These are phyloP conservation scores for Cinchona pubescens DNA, from an alignment of 257 asterid genomes.

Conservation along the genomic window DNA sequence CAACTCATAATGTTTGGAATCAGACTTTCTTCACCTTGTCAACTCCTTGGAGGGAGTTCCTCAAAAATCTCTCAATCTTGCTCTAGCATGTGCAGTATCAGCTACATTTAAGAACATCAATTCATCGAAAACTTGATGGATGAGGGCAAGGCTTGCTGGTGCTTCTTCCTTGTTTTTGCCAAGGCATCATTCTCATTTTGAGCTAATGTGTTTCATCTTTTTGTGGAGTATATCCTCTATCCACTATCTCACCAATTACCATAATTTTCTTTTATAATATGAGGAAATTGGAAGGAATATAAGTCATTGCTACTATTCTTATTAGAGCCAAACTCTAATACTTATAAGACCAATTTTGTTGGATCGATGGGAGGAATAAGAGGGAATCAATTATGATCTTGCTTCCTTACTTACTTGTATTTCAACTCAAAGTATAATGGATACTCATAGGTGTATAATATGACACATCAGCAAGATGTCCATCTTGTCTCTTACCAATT, in stretches of 20 bases:
- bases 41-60: neutral
- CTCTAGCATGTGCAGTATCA: neutral
- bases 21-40: neutral
- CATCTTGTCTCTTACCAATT: no score
- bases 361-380: no score
- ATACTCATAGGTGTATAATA: no score
- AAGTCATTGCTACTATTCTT: neutral
- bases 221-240: neutral
- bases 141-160: neutral
- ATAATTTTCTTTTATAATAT: neutral
- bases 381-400: no score
- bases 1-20: neutral
- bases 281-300: neutral
- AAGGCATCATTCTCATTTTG: neutral
- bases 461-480: no score
- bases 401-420: no score
- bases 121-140: slow-evolving; percentile 1
- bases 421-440: no score
- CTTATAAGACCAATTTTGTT: no score
- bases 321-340: no score
- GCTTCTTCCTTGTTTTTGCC: neutral
- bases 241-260: neutral
- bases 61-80: neutral
- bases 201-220: neutral
- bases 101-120: neutral